A percentile compares a stretch with the other conserved stretches of the same genome.
These are phyloP conservation scores for Brassica carinata DNA, from an alignment of 345 rosid genomes.

Conservation along the genomic window DNA sequence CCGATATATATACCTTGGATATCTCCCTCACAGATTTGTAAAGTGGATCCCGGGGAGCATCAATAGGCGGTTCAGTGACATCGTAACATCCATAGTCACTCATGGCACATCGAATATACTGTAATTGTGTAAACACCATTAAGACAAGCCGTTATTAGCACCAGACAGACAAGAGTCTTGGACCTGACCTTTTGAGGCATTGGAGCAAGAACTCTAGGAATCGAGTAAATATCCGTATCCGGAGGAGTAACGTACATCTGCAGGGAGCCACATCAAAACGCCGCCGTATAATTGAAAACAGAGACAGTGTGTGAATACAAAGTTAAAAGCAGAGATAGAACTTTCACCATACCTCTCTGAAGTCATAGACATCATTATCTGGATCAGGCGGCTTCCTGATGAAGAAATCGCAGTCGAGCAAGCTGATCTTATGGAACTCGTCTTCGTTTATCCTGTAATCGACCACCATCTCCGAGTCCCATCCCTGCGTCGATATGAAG, in stretches of 20 bases:
- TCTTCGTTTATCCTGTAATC: slow-evolving; percentile 91
- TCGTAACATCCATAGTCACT: slow-evolving; percentile 86
- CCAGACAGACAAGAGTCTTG: not conserved
- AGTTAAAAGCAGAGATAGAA: not conserved
- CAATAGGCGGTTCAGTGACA: slow-evolving; percentile 90
- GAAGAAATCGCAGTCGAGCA: slow-evolving; percentile 91
- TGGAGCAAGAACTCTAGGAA: slow-evolving; percentile 85
- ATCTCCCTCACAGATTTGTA: slow-evolving; percentile 79
- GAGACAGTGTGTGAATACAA: not conserved
- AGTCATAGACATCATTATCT: slow-evolving; percentile 89
- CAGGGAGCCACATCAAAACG: slow-evolving; percentile 20
- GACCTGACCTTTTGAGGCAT: slow-evolving; percentile 80
- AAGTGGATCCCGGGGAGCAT: slow-evolving; percentile 87
- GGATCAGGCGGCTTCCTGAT: slow-evolving; percentile 95
- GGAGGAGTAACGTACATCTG: slow-evolving; percentile 99
- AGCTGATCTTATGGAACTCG: slow-evolving; percentile 83
- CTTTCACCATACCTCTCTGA: slow-evolving; percentile 68
- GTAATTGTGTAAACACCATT: slow-evolving; percentile 30
- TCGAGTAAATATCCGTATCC: slow-evolving; percentile 83
- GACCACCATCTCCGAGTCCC: slow-evolving; percentile 89
- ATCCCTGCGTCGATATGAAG: slow-evolving; percentile 73
- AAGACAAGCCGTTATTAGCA: not conserved
- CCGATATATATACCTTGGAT: slow-evolving; percentile 63
- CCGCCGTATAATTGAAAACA: not conserved
- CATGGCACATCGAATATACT: slow-evolving; percentile 87